Evolutionary conservation across 768 basidiomycete species (phyloP).

Genomic region (Podaxis rugospora): DNA sequence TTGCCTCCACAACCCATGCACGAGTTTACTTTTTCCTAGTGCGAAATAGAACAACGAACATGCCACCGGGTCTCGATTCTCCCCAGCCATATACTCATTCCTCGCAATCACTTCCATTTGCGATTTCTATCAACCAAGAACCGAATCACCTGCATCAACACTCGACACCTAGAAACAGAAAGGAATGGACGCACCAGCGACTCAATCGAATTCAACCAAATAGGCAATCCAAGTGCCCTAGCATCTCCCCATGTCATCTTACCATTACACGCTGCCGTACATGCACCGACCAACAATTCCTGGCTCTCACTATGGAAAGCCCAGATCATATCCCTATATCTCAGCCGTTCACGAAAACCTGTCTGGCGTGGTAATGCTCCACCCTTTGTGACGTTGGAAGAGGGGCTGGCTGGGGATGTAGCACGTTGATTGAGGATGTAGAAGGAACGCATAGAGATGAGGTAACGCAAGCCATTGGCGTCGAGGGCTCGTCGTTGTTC

Average conservation of each 20-base stretch:
- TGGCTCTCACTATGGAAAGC: slow-evolving; percentile 96
- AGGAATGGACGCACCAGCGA: slow-evolving; percentile 53
- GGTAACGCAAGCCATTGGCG: slow-evolving; percentile 87
- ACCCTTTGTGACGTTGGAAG: slow-evolving; percentile 42
- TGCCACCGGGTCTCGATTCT: slow-evolving; percentile 80
- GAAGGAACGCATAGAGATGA: slow-evolving; percentile 90
- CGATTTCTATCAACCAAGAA: slow-evolving; percentile 45
- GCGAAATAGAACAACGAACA: slow-evolving; percentile 96
- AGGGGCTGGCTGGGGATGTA: slow-evolving; percentile 26
- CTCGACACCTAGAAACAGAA: background rate
- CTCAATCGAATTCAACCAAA: slow-evolving; percentile 84
- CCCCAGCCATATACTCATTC: slow-evolving; percentile 88
- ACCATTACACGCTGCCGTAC: slow-evolving; percentile 66
- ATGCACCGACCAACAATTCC: slow-evolving; percentile 70
- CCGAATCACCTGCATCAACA: slow-evolving; percentile 4
- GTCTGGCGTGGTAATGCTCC: slow-evolving; percentile 39
- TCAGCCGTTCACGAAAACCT: slow-evolving; percentile 69
- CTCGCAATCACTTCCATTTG: slow-evolving; percentile 88
- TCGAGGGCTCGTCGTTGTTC: slow-evolving; percentile 90
- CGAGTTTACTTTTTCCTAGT: slow-evolving; percentile 85
- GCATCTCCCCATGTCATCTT: slow-evolving; percentile 93
- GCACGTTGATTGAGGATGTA: slow-evolving; percentile 76
- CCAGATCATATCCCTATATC: slow-evolving; percentile 95
- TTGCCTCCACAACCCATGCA: slow-evolving; percentile 95
- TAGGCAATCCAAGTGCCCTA: slow-evolving; percentile 74